A percentile compares a stretch with the other conserved stretches of the same genome.
These are phyloP conservation scores for Fusarium sp. DNA, from an alignment of 2,329 filamentous ascomycete genomes.

Conservation along the genomic window DNA sequence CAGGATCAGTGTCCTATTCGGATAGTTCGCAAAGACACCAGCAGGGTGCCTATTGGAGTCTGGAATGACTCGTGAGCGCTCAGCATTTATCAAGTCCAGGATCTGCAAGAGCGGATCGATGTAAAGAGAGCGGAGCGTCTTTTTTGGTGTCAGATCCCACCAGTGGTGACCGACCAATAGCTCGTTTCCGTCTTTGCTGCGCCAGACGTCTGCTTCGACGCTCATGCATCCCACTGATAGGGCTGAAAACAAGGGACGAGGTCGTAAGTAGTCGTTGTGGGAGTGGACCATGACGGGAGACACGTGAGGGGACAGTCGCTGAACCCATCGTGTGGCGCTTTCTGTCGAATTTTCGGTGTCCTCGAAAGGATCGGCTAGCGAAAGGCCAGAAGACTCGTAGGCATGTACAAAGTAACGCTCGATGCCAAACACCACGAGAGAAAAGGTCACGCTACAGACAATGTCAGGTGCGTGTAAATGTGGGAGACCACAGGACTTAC, in stretches of 20 bases:
- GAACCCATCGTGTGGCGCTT: conserved; percentile 29
- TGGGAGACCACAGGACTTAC: conserved; percentile 10
- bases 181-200: conserved; percentile 56
- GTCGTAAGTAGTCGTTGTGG: conserved; percentile 77
- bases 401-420: conserved; percentile 28
- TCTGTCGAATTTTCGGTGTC: conserved; percentile 16
- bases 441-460: conserved; percentile 15
- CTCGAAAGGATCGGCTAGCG: conserved; percentile 25
- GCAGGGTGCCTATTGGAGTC: not conserved
- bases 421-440: conserved; percentile 19
- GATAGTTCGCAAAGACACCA: conserved; percentile 68
- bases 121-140: conserved; percentile 72
- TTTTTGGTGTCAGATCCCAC: conserved; percentile 57
- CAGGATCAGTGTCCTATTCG: conserved; percentile 66
- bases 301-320: conserved; percentile 28
- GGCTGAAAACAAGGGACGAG: conserved; percentile 72
- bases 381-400: conserved; percentile 26
- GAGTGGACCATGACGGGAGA: conserved; percentile 59
- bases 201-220: conserved; percentile 77
- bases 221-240: conserved; percentile 69
- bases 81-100: conserved; percentile 55
- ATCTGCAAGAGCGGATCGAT: conserved; percentile 72
- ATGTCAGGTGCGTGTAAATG: conserved; percentile 1
- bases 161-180: conserved; percentile 74
- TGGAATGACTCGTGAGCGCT: fast-evolving